Conservation (phyloP, 306 rosid species). For the Trichosanthes cucumerina region DNA sequence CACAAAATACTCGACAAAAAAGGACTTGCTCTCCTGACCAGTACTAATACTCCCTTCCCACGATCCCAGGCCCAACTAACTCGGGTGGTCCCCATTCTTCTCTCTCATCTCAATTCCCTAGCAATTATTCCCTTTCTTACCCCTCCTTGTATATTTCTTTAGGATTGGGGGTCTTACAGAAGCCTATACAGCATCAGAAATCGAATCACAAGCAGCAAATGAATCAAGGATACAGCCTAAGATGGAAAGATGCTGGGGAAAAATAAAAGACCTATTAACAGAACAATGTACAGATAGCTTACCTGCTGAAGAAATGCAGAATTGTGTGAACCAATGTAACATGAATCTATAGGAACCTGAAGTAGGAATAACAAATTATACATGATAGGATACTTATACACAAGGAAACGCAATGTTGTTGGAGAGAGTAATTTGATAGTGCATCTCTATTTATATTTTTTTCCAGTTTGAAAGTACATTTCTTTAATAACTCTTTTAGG, state of each 20-base stretch:
- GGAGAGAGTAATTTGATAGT: not conserved
- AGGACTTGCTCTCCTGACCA: too few relatives aligned
- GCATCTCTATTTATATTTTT: not conserved
- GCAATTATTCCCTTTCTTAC: too few relatives aligned
- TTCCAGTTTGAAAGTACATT: not conserved
- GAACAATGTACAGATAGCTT: conserved; percentile 19
- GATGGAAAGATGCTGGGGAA: not conserved
- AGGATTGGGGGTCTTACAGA: too few relatives aligned
- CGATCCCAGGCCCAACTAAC: too few relatives aligned
- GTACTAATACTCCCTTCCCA: too few relatives aligned
- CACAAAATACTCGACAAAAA: too few relatives aligned
- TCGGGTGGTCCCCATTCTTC: too few relatives aligned
- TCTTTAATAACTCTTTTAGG: not conserved
- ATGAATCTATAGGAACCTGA: conserved; percentile 94
- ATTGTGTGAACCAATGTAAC: conserved; percentile 69
- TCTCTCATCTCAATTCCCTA: too few relatives aligned
- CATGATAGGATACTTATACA: not conserved
- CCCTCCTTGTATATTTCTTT: too few relatives aligned
- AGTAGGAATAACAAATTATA: not conserved
- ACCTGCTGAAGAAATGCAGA: conserved; percentile 99
- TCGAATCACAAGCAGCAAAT: conserved; percentile 6
- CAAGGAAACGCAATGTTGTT: not conserved
- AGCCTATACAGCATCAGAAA: conserved; percentile 43
- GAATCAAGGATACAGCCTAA: not conserved
- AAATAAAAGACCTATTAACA: not conserved